Evolutionary conservation across 768 basidiomycete genomes (phyloP).

Genomic region (Hypsizygus marmoreus): DNA sequence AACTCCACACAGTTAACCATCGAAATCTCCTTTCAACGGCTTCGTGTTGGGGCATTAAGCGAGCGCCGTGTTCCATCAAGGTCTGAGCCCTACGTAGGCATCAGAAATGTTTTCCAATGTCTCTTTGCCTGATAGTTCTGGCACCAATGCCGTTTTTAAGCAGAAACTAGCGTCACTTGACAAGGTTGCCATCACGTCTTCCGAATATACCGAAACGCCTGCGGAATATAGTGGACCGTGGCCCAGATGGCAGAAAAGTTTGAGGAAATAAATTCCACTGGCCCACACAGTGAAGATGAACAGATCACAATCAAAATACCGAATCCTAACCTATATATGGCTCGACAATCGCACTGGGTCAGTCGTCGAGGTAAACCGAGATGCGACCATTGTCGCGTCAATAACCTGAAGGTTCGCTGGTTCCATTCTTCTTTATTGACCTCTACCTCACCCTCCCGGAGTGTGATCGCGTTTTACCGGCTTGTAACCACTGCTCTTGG

Average conservation of each 20-base stretch:
- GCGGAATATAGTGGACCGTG: too few relatives aligned
- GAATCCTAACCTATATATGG: constrained; percentile 67
- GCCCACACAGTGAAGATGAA: constrained; percentile 47
- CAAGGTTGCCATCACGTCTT: too few relatives aligned
- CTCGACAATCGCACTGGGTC: constrained; percentile 73
- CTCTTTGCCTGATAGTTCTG: too few relatives aligned
- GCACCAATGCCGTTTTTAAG: too few relatives aligned
- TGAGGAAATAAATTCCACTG: constrained; percentile 30
- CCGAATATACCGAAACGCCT: too few relatives aligned
- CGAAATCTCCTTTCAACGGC: too few relatives aligned
- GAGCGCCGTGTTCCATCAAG: too few relatives aligned
- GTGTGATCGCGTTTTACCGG: constrained; percentile 73
- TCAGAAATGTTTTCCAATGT: too few relatives aligned
- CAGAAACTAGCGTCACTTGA: too few relatives aligned
- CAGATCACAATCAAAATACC: constrained; percentile 68
- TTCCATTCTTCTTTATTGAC: constrained; percentile 4
- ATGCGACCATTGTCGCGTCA: constrained; percentile 71
- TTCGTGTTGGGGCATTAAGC: too few relatives aligned
- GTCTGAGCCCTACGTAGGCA: too few relatives aligned
- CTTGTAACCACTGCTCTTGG: constrained; percentile 74
- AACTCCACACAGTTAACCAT: too few relatives aligned
- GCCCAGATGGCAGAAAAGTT: constrained; percentile 9
- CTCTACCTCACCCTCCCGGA: constrained; percentile 26
- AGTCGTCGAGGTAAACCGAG: constrained; percentile 74
- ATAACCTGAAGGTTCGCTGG: constrained; percentile 66